phyloP scores from a whole-genome alignment of 2,329 filamentous ascomycete genomes.

The Pezicula radicicola region DNA sequence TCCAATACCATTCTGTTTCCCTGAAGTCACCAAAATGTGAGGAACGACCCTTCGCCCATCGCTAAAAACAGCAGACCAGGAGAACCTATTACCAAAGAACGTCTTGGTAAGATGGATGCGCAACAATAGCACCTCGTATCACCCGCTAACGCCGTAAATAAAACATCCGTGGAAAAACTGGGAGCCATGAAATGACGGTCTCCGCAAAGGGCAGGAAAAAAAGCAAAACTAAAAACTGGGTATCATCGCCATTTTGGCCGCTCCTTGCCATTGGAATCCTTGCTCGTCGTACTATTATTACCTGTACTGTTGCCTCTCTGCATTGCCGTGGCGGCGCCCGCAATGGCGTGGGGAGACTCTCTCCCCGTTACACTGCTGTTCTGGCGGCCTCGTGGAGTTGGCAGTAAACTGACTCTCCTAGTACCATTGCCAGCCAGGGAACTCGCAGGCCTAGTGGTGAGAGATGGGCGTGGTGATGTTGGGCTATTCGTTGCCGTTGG shows the following conservation, averaged over 20 bases:
- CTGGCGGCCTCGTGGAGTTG: constrained; percentile 33
- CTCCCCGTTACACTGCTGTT: constrained; percentile 37
- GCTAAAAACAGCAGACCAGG: too few relatives aligned
- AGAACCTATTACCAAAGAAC: too few relatives aligned
- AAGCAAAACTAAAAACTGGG: neutral
- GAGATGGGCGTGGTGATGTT: constrained; percentile 13
- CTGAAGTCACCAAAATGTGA: too few relatives aligned
- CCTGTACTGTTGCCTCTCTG: constrained; percentile 5
- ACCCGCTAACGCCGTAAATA: too few relatives aligned
- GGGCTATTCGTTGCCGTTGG: constrained; percentile 26
- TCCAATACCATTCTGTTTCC: too few relatives aligned
- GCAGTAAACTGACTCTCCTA: constrained; percentile 52
- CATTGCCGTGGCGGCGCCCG: constrained; percentile 43
- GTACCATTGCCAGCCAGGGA: constrained; percentile 47
- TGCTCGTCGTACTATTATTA: constrained; percentile 15
- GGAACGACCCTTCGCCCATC: too few relatives aligned
- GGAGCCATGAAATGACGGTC: too few relatives aligned
- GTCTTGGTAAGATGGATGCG: too few relatives aligned
- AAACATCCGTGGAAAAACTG: too few relatives aligned
- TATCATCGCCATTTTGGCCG: constrained; percentile 19
- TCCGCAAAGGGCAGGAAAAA: too few relatives aligned
- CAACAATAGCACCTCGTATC: too few relatives aligned
- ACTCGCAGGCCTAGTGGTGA: constrained; percentile 47
- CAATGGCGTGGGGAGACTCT: constrained; percentile 44
- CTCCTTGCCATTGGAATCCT: constrained; percentile 20